Percentiles rank a stretch among this genome's conserved stretches.
Conservation (phyloP, 306 rosid genomes). For the Ammopiptanthus mongolicus region DNA sequence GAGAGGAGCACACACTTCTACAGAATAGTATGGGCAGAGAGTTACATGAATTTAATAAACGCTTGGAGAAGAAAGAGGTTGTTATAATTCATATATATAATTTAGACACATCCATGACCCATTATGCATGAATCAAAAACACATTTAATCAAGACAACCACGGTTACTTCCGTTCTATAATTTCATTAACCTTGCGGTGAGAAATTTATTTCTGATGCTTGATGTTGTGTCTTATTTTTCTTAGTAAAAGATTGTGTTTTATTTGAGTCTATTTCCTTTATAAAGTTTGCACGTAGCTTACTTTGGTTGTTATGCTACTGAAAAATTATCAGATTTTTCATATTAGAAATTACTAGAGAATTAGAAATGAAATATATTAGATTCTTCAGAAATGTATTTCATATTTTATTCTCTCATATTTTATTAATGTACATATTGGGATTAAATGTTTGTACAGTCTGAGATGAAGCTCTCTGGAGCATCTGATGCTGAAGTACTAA, state of each 20-base stretch:
- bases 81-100: constrained; percentile 18
- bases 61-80: constrained; percentile 96
- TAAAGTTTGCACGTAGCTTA: neutral
- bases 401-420: no score
- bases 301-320: neutral
- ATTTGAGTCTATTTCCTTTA: neutral
- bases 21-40: constrained; percentile 96
- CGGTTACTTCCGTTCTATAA: constrained; percentile 12
- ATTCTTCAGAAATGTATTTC: no score
- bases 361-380: no score
- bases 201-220: constrained; percentile 8
- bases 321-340: constrained; percentile 16
- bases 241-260: neutral
- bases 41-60: constrained; percentile 86
- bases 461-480: no score
- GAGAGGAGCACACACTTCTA: constrained; percentile 97
- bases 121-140: neutral
- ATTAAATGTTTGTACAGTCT: no score
- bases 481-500: no score
- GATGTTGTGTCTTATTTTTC: neutral
- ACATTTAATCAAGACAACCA: constrained; percentile 33
- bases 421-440: no score
- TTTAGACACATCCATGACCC: neutral
- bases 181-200: neutral
- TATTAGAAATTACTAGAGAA: no score